Evolutionary conservation across 768 basidiomycete species (phyloP), one percentile per base, ranked within the genome.

Genomic region (Agaricus subrufescens): DNA sequence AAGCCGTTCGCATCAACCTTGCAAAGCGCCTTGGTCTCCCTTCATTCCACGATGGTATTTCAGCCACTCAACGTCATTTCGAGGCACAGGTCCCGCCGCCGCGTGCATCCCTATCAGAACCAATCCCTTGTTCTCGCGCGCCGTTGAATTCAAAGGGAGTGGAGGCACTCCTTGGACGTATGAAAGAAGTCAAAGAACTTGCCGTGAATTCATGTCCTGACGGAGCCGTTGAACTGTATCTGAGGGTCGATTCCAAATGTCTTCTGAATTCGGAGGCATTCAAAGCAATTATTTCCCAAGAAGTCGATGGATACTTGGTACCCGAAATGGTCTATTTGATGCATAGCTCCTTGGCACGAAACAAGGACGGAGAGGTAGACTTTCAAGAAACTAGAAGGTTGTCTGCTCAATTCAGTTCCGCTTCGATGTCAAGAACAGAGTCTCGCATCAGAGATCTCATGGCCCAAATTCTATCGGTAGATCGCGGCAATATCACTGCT

Each of bases 1-100:
- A 80, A 62, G 73, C 75, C n/a, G 66, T 77, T 10, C 72, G 77
- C 10, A 77, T 78, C 62, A 73, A 73, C 49, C 65, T 79, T 31
- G 67, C 74, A 27, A 69, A 69, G 46, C 73, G 78, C 0, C 67
- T 78, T n/a, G 71, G 68, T 4, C 62, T 80, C 8, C 70, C 69
- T 12, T 54, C 62, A 57, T 64, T 76, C 45, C 62, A 69, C 34
- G 76, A 78, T 52, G 58, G 54, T 4, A 63, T 69, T 1, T 70
- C 77, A 2, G 38, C 60, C 0, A 48, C 74, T 9, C 62, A 66
- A 23, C 72, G 76, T n/a, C 77, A 78, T 62, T 78, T 70, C 57
- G 73, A 78, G 46, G 76, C 74, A 3, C 57, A 39, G 5, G 62
- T 65, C 4, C 74, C 76, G 7, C 55, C 63, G 46, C 65, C 62